Evolutionary conservation across 2,329 filamentous ascomycete species (phyloP).

Genomic region (Curvularia spicifera): DNA sequence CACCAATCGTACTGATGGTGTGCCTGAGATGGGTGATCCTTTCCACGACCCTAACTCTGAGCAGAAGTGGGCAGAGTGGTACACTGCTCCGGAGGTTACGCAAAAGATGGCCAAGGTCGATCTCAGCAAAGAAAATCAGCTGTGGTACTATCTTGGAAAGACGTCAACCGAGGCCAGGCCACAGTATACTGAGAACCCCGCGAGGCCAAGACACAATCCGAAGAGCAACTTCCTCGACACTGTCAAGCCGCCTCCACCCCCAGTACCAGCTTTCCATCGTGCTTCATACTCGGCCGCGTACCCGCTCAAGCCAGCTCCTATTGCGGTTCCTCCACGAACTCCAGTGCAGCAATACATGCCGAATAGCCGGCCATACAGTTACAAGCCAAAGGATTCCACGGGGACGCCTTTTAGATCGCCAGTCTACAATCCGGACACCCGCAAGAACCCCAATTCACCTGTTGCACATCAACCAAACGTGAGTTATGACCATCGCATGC

Average conservation of each 20-base stretch:
- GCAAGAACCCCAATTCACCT: constrained; percentile 48
- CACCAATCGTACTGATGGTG: constrained; percentile 57
- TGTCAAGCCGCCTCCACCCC: constrained; percentile 54
- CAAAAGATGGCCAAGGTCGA: constrained; percentile 71
- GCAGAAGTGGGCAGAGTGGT: constrained; percentile 71
- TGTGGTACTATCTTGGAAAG: constrained; percentile 89
- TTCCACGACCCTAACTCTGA: constrained; percentile 55
- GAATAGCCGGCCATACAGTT: constrained; percentile 38
- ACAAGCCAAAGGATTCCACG: constrained; percentile 42
- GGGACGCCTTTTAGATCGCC: constrained; percentile 37
- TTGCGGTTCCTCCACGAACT: constrained; percentile 42
- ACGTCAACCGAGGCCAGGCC: constrained; percentile 88
- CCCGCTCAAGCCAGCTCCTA: constrained; percentile 53
- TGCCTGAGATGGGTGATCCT: constrained; percentile 55
- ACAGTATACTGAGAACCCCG: constrained; percentile 84
- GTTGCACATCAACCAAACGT: constrained; percentile 49
- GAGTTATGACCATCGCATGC: constrained; percentile 41
- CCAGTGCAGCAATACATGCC: constrained; percentile 38
- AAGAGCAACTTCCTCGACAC: constrained; percentile 77
- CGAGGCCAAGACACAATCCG: constrained; percentile 66
- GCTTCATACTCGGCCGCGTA: constrained; percentile 50
- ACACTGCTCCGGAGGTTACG: constrained; percentile 55
- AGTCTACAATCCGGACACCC: constrained; percentile 42
- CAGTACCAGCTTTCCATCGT: constrained; percentile 38
- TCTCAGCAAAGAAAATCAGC: constrained; percentile 71